Base-by-base conservation (phyloP, 2,329 filamentous ascomycete species). In the Botrytis paeoniae region DNA sequence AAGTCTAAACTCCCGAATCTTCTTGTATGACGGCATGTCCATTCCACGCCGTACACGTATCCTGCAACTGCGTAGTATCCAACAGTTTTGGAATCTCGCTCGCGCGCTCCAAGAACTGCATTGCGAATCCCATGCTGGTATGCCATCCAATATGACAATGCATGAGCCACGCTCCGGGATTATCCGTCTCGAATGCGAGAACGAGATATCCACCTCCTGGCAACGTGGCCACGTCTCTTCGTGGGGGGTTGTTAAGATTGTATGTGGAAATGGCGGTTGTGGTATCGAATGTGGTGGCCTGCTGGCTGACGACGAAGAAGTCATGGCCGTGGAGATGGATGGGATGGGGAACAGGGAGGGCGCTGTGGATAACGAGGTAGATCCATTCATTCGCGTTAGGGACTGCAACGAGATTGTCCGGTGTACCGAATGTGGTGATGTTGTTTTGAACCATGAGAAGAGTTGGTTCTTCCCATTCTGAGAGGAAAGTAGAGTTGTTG, bases 301-400 rank as follows among this genome's bases (percentile, higher is more conserved):
- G 87, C 86, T 73, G 86, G 77, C 35, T 80, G 1, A 86, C 72
- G 29, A 86, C 77, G 73, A 77, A 84, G 79, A 85, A 85, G 71
- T 85, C 82, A 75, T 86, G 85, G 16, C 85, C 85, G 77, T 86
- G 85, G 22, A 87, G 79, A 78, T 87, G 85, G 77, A 86, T 80
- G 0, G 80, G 80, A 37, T 80, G 79, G 4, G 78, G 74, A 4
- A 77, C 73, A 4, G 75, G 70, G 9, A 76, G 59, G 4, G 71
- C 74, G 7, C 76, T 78, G 35, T 78, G 73, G 60, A 81, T 80
- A 61, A 80, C 71, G 62, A 80, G 76, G 74, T 80, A 80, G 14
- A 77, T 75, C 80, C 79, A 80, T 68, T 78, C 74, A 22, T 78
- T 63, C 4, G 75, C 78, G 16, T 74, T 82, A 8, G 73, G 64